These are phyloP conservation scores for Avena insularis DNA, from an alignment of 176 grass and related monocot species.

Conservation along the genomic window DNA sequence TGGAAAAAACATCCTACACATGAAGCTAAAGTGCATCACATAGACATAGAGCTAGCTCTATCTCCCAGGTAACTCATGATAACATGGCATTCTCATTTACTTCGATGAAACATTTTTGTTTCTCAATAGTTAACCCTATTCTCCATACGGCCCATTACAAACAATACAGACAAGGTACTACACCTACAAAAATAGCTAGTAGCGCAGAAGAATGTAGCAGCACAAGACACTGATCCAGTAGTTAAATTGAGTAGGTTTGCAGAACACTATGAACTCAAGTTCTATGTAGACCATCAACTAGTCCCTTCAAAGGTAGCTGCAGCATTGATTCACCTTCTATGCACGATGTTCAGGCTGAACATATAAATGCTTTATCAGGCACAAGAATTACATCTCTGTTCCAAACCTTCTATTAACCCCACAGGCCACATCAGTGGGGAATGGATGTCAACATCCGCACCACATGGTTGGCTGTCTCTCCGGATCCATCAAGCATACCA, in stretches of 20 bases:
- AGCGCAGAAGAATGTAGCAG: neutral
- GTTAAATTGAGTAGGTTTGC: slow-evolving; percentile 10
- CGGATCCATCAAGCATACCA: neutral
- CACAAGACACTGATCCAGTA: neutral
- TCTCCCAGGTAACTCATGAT: neutral
- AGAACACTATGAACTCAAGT: neutral
- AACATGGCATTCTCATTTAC: neutral
- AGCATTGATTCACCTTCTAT: neutral
- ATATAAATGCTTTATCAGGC: neutral
- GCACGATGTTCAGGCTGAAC: neutral
- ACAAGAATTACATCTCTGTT: neutral
- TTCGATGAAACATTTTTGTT: neutral
- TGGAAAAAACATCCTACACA: neutral
- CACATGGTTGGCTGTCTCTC: neutral
- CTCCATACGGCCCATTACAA: neutral
- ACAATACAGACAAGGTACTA: neutral
- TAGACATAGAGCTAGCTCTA: slow-evolving; percentile 15
- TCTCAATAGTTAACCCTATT: neutral
- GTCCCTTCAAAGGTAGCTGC: neutral
- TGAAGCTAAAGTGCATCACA: neutral
- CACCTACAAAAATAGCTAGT: neutral
- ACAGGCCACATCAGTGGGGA: neutral
- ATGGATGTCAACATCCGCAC: neutral
- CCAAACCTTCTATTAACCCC: neutral
- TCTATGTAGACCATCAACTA: neutral